Conservation (phyloP, 2,329 filamentous ascomycete species). For the Aspergillus proliferans region DNA sequence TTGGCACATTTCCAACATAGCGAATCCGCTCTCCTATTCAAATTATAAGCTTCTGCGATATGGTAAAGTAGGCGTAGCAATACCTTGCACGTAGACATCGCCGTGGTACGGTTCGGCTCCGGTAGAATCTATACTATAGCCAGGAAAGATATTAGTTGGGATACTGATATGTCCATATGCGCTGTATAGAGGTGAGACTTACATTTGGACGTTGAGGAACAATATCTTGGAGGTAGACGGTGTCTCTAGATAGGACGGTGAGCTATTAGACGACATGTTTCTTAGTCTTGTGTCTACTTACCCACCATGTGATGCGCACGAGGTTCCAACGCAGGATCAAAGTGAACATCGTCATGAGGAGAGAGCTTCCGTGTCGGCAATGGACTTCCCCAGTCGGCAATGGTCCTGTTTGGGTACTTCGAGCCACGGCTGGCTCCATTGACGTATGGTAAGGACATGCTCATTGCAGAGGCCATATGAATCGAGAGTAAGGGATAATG, state of each 20-base stretch:
- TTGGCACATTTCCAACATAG: slow-evolving; percentile 28
- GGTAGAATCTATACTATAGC: slow-evolving; percentile 35
- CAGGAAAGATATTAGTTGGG: slow-evolving; percentile 8
- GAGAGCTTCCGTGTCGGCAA: background rate
- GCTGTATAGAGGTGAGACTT: background rate
- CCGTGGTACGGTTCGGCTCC: slow-evolving; percentile 33
- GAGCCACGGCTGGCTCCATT: background rate
- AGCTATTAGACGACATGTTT: background rate
- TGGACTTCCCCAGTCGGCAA: background rate
- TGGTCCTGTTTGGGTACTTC: background rate
- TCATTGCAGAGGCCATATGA: background rate
- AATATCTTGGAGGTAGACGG: slow-evolving; percentile 9
- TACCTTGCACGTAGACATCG: slow-evolving; percentile 37
- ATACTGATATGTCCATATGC: background rate
- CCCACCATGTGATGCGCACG: background rate
- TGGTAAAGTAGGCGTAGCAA: background rate
- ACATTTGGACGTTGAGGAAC: slow-evolving; percentile 1
- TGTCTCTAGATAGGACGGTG: background rate
- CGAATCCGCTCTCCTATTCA: slow-evolving; percentile 21
- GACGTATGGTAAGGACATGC: background rate
- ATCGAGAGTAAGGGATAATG: background rate
- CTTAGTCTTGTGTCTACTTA: background rate
- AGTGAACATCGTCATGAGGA: slow-evolving; percentile 1
- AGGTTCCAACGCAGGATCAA: background rate
- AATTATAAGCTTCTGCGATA: background rate